Conservation (phyloP, 441 rosid species). For the Monsonia emarginata region DNA sequence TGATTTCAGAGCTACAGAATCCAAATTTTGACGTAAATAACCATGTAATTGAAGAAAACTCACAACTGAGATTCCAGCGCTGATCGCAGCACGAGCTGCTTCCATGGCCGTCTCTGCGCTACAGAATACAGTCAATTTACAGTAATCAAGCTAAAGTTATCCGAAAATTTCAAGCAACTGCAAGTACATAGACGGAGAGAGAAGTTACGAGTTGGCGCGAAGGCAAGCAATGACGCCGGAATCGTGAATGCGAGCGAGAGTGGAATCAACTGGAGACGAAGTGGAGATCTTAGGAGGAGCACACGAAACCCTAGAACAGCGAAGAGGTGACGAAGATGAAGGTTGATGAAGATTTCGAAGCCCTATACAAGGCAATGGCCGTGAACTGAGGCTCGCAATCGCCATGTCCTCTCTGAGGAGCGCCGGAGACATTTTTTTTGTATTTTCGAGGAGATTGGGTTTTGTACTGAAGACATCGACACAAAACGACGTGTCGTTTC, state of each 20-base stretch:
- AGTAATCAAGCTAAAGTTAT: not conserved
- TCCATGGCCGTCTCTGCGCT: conserved; percentile 45
- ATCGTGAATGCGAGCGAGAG: conserved; percentile 29
- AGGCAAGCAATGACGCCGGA: conserved; percentile 56
- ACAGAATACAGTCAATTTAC: not conserved
- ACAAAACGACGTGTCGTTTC: too few species aligned
- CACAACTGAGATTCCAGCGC: conserved; percentile 45
- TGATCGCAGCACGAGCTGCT: conserved; percentile 44
- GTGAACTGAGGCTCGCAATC: not conserved
- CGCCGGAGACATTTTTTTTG: too few species aligned
- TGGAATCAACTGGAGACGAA: conserved; percentile 12
- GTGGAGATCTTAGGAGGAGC: not conserved
- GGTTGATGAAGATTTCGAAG: not conserved
- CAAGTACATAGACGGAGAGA: not conserved
- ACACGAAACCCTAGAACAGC: not conserved
- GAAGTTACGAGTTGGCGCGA: conserved; percentile 31
- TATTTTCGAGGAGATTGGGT: too few species aligned
- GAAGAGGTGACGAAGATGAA: not conserved
- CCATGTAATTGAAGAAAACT: conserved; percentile 16
- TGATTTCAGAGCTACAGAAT: not conserved
- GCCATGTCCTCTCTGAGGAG: not conserved
- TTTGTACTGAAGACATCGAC: too few species aligned
- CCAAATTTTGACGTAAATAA: not conserved
- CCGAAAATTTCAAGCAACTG: not conserved
- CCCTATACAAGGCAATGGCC: not conserved